A percentile compares a stretch with the other conserved stretches of the same genome.
Conservation (phyloP, 1,284 basidiomycete species). For the Ceratobasidium sp. region DNA sequence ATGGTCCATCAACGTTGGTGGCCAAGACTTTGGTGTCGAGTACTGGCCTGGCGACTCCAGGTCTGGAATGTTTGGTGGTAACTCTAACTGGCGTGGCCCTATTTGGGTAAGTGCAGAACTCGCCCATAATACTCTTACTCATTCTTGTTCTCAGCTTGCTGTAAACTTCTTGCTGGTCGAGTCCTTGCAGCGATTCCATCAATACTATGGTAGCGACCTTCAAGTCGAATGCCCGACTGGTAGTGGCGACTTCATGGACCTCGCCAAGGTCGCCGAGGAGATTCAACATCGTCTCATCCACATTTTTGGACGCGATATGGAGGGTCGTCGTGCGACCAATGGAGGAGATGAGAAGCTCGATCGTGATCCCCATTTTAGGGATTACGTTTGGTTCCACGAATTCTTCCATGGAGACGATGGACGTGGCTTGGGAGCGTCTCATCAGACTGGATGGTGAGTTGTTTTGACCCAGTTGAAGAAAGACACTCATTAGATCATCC, state of each 20-base stretch:
- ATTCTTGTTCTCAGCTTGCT: slow-evolving; percentile 76
- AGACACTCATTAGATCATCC: neutral
- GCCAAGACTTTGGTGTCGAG: slow-evolving; percentile 87
- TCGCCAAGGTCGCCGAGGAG: slow-evolving; percentile 92
- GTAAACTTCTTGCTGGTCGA: slow-evolving; percentile 95
- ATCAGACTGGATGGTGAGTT: slow-evolving; percentile 93
- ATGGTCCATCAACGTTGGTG: slow-evolving; percentile 93
- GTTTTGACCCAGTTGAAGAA: slow-evolving; percentile 39
- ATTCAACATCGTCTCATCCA: slow-evolving; percentile 97
- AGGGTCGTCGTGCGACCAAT: slow-evolving; percentile 88
- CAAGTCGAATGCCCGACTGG: slow-evolving; percentile 96
- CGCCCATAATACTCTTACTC: neutral
- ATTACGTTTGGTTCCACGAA: slow-evolving; percentile 97
- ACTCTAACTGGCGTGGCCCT: slow-evolving; percentile 78
- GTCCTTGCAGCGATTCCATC: slow-evolving; percentile 94
- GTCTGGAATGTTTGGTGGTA: slow-evolving; percentile 98
- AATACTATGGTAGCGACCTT: slow-evolving; percentile 90
- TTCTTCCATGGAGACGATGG: slow-evolving; percentile 97
- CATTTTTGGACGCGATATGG: slow-evolving; percentile 89
- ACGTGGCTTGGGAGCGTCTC: slow-evolving; percentile 90
- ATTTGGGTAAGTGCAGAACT: slow-evolving; percentile 61
- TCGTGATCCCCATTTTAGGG: slow-evolving; percentile 93
- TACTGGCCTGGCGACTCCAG: slow-evolving; percentile 99
- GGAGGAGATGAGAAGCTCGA: slow-evolving; percentile 89
- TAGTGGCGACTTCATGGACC: slow-evolving; percentile 93